Evolutionary conservation across 2,329 filamentous ascomycete species (phyloP).

Genomic region (Paraphoma chrysanthemicola): DNA sequence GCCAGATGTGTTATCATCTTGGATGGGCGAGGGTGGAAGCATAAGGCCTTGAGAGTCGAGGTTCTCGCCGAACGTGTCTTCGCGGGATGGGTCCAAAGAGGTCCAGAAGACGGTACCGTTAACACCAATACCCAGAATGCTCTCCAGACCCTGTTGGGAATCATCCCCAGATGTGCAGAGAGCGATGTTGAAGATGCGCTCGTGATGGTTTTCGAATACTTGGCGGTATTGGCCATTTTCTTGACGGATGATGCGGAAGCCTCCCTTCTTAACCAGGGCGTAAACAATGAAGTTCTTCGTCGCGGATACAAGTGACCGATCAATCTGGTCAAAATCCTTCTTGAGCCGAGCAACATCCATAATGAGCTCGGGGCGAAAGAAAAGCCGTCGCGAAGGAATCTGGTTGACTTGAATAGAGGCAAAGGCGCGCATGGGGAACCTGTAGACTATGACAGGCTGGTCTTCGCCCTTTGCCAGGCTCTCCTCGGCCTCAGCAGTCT

Average conservation of each 20-base stretch:
- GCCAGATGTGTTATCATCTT: slow-evolving; percentile 89
- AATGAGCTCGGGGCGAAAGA: slow-evolving; percentile 79
- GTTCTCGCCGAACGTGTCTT: slow-evolving; percentile 73
- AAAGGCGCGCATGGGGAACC: slow-evolving; percentile 97
- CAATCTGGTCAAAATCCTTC: slow-evolving; percentile 97
- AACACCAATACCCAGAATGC: slow-evolving; percentile 89
- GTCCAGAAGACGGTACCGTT: slow-evolving; percentile 98
- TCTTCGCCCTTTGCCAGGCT: slow-evolving; percentile 72
- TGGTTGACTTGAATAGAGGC: slow-evolving; percentile 79
- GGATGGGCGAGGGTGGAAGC: slow-evolving; percentile 82
- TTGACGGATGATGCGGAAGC: slow-evolving; percentile 91
- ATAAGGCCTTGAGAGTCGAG: slow-evolving; percentile 87
- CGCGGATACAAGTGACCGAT: slow-evolving; percentile 89
- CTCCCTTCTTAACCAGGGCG: slow-evolving; percentile 90
- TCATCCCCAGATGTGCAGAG: slow-evolving; percentile 72
- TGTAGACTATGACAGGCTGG: slow-evolving; percentile 79
- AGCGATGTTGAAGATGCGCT: slow-evolving; percentile 93
- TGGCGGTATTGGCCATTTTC: slow-evolving; percentile 91
- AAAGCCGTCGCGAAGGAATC: slow-evolving; percentile 62
- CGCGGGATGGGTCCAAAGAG: slow-evolving; percentile 60
- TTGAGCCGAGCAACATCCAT: slow-evolving; percentile 94
- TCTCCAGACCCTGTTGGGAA: slow-evolving; percentile 59
- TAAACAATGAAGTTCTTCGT: slow-evolving; percentile 93
- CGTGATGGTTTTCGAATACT: slow-evolving; percentile 87
- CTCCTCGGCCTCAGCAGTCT: slow-evolving; percentile 80